Evolutionary conservation across 1,139 yeast species (phyloP).

Genomic region (Zygoascus hellenicus): DNA sequence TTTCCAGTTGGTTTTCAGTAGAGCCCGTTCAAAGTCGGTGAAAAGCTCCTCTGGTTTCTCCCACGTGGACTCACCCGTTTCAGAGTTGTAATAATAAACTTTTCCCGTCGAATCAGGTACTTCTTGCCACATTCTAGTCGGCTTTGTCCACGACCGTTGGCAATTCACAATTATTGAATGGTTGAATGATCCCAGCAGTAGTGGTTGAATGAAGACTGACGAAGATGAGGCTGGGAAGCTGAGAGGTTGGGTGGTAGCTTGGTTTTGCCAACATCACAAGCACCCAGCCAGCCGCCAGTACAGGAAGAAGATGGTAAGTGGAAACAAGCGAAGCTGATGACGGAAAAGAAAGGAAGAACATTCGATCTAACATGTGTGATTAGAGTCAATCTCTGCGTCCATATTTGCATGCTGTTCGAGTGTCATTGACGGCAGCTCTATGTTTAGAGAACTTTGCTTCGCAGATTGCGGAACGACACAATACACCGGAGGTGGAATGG

Average conservation of each 20-base stretch:
- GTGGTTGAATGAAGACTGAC: too few relatives aligned
- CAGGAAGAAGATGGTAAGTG: not conserved
- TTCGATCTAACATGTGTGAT: not conserved
- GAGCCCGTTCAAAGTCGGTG: slow-evolving; percentile 33
- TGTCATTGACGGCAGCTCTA: slow-evolving; percentile 91
- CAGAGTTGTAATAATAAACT: slow-evolving; percentile 62
- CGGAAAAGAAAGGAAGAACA: not conserved
- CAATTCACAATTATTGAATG: too few relatives aligned
- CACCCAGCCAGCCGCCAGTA: not conserved
- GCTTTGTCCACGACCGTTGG: too few relatives aligned
- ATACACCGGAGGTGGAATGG: slow-evolving; percentile 93
- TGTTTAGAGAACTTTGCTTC: slow-evolving; percentile 93
- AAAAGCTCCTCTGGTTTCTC: slow-evolving; percentile 58
- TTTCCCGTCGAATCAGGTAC: slow-evolving; percentile 61
- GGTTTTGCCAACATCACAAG: not conserved
- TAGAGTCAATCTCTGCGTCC: slow-evolving; percentile 84
- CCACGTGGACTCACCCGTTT: slow-evolving; percentile 74
- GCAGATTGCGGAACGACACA: slow-evolving; percentile 93
- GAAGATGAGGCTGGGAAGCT: too few relatives aligned
- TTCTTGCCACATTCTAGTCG: slow-evolving; percentile 50
- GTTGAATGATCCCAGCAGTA: too few relatives aligned
- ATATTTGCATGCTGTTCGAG: slow-evolving; percentile 87
- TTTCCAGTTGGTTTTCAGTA: slow-evolving; percentile 51
- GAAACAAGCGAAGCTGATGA: not conserved
- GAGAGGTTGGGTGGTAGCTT: too few relatives aligned